Conservation (phyloP, 495 filamentous ascomycete species). For the Neurospora terricola region DNA sequence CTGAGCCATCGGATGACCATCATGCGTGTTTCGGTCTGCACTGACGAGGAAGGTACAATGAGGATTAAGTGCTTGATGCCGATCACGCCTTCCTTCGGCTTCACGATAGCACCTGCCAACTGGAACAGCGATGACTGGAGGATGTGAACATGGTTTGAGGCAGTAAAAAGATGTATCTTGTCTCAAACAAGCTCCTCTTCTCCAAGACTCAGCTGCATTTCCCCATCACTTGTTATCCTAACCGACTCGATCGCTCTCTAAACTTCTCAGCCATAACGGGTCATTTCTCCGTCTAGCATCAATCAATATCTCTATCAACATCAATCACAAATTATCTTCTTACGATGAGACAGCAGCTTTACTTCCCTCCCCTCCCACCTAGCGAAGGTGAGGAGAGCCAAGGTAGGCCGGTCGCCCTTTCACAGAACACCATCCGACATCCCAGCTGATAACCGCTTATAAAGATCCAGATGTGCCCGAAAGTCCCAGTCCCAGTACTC, state of each 20-base stretch:
- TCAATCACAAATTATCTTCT: not conserved
- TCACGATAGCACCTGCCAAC: not conserved
- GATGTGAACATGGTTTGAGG: not conserved
- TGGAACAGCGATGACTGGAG: not conserved
- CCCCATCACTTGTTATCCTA: not conserved
- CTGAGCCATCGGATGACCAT: no score
- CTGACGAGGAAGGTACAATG: not conserved
- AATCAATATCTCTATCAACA: not conserved
- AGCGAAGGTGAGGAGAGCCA: not conserved
- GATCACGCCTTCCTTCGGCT: not conserved
- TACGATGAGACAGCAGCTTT: not conserved
- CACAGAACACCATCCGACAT: not conserved
- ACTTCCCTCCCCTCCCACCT: not conserved
- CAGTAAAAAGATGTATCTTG: not conserved
- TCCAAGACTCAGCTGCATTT: fast-evolving
- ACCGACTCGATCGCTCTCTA: not conserved
- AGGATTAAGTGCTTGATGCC: not conserved
- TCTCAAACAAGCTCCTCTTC: not conserved
- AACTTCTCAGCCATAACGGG: fast-evolving
- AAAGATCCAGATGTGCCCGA: not conserved
- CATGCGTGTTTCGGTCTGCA: no score
- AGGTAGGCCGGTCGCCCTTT: not conserved
- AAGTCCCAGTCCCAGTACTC: not conserved
- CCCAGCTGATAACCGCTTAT: not conserved
- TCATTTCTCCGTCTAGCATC: not conserved